Conservation (phyloP, 106 monocot species). For the Platanthera guangdongensis region DNA sequence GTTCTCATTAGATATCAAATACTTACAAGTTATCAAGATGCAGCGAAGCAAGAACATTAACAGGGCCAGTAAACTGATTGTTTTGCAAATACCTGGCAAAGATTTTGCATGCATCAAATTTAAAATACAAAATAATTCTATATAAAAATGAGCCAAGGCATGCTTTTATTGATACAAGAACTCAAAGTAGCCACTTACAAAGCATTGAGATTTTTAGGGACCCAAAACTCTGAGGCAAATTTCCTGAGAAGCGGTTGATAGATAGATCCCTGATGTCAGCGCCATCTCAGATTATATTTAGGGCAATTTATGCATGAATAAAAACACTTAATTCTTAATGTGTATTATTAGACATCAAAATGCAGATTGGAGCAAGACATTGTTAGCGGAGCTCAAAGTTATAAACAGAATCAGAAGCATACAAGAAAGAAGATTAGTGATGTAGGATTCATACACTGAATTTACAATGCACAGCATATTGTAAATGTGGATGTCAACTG, state of each 20-base stretch:
- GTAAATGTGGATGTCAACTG: background rate
- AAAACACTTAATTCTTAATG: background rate
- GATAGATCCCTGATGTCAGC: slow-evolving; percentile 79
- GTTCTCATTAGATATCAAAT: background rate
- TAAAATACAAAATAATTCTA: background rate
- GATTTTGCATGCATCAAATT: slow-evolving; percentile 1
- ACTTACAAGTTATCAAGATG: slow-evolving; percentile 84
- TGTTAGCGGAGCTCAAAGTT: background rate
- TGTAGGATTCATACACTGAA: background rate
- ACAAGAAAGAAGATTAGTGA: background rate
- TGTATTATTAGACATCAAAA: background rate
- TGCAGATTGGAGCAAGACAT: background rate
- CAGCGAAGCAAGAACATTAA: slow-evolving; percentile 62
- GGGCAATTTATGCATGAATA: background rate
- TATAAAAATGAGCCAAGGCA: background rate
- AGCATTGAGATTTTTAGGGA: slow-evolving; percentile 52
- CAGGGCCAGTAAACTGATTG: slow-evolving; percentile 81
- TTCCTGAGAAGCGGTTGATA: slow-evolving; percentile 75
- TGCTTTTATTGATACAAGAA: slow-evolving; percentile 6
- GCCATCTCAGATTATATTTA: slow-evolving; percentile 15
- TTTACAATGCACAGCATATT: background rate
- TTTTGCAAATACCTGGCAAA: slow-evolving; percentile 63
- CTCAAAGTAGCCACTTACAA: slow-evolving; percentile 38
- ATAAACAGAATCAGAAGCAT: background rate
- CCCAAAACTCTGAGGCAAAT: slow-evolving; percentile 70